Conservation (phyloP, 176 grass and related monocot genomes). For the Zizania latifolia region DNA sequence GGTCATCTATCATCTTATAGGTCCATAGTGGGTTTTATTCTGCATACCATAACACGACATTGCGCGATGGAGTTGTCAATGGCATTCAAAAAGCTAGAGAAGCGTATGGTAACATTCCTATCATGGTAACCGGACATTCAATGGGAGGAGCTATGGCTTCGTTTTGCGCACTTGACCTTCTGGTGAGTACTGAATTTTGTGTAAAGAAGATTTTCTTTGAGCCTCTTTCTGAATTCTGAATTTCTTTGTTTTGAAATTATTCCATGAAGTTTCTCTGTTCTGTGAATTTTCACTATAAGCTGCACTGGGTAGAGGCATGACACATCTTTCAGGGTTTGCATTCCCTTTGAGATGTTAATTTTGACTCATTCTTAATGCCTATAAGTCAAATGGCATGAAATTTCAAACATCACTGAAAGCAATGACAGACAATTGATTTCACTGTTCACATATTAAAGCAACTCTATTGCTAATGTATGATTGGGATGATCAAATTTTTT, state of each 20-base stretch:
- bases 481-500: neutral
- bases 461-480: neutral
- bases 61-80: constrained; percentile 39
- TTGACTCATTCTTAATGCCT: neutral
- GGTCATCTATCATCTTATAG: constrained; percentile 26
- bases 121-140: constrained; percentile 67
- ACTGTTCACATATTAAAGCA: too few species aligned
- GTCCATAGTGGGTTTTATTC: constrained; percentile 79
- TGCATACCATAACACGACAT: constrained; percentile 67
- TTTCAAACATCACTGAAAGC: neutral
- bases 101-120: constrained; percentile 47
- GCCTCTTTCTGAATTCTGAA: neutral
- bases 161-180: constrained; percentile 69
- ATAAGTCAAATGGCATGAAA: neutral
- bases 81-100: constrained; percentile 51
- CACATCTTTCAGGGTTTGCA: neutral
- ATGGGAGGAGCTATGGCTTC: constrained; percentile 84
- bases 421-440: neutral
- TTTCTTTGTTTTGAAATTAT: constrained; percentile 4
- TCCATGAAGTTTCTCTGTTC: neutral
- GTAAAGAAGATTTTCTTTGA: neutral
- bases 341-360: neutral
- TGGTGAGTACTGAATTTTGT: constrained; percentile 47
- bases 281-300: neutral
- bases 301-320: neutral